Evolutionary conservation across 2,329 filamentous ascomycete genomes (phyloP), one percentile per base, ranked within the genome.

Genomic region (Pleurostoma richardsiae): DNA sequence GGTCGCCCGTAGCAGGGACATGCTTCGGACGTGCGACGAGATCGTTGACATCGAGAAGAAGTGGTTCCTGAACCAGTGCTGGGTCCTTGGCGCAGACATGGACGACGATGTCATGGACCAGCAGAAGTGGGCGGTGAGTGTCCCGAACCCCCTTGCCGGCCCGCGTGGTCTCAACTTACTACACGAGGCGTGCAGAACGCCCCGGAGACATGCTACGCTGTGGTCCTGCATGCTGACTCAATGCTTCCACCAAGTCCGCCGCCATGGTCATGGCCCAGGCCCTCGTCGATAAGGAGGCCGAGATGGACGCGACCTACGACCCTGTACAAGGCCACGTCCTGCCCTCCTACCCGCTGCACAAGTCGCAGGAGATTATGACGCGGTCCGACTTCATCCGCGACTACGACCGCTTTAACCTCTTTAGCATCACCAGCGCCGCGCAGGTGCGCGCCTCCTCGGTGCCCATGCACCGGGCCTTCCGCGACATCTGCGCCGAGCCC

Each of bases 401-500:
- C 50, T 91, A 97, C 61, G 94, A 99, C 68, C 88, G 94, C 53
- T 80, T 94, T 50, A 97, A 97, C 62, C 81, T 99, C 49, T 96
- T 97, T 69, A 94, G 88, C 52, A 97, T 99, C 59, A 92, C 95
- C 50, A 89, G 85, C 48, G 78, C 80, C 39, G 90, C 91, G 11
- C 86, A 87, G 63, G 94, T 99, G 6, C 83, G 94, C 41, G 94
- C 94, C 2, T 92, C 95, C 64, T 92, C 86, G 2, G 92, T 99
- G 29, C 94, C 94, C 2, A 99, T 99, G 94, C 90, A 95, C 66
- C 83, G 83, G 42, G 94, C 94, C 1, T 95, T 99, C 67, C 79
- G 83, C 48, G 82, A 91, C 58, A 91, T 99, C 10, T 96, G 90
- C 61, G 65, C 72, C 3, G 68, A 85, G 56, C 77, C 82, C 4